Percentiles rank a stretch among this genome's conserved stretches.
Evolutionary conservation across 2,329 filamentous ascomycete species (phyloP).

Genomic region (Aspergillus ustus): DNA sequence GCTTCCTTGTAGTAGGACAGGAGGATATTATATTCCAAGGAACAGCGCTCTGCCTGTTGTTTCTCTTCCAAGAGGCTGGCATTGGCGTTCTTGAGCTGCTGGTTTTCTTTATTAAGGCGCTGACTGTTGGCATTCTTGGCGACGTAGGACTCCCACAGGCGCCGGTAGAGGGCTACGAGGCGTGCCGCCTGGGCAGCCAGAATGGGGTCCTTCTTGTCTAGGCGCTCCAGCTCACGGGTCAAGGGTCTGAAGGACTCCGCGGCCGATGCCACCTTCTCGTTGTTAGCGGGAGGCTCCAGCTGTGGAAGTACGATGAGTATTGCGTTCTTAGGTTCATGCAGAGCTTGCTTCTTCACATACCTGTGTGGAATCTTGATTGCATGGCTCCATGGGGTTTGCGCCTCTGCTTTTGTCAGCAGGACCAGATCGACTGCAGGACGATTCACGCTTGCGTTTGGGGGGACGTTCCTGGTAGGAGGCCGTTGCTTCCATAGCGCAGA

Average conservation of each 20-base stretch:
- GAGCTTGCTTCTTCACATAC: too few species aligned
- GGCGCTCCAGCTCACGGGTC: constrained; percentile 12
- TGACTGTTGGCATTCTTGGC: neutral
- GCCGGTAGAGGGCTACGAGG: constrained; percentile 16
- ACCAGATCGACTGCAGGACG: too few species aligned
- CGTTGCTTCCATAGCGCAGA: too few species aligned
- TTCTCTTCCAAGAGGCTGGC: neutral
- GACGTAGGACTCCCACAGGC: constrained; percentile 9
- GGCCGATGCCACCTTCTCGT: constrained; percentile 1
- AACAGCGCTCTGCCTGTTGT: neutral
- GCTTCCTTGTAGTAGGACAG: neutral
- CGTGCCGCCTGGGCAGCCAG: constrained; percentile 17
- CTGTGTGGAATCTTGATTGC: too few species aligned
- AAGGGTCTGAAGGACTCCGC: constrained; percentile 8
- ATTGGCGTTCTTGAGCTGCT: neutral
- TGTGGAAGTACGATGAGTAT: neutral
- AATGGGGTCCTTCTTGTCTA: constrained; percentile 15
- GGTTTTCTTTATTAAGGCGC: neutral
- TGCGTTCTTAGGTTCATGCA: neutral
- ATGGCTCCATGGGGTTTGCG: too few species aligned
- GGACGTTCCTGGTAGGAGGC: too few species aligned
- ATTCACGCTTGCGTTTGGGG: too few species aligned
- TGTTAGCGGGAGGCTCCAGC: neutral
- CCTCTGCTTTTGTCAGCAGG: too few species aligned
- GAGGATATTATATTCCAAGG: neutral